Evolutionary conservation across 202 grass and related monocot genomes (phyloP).

Genomic region (Bolboschoenoplectus hybrid): DNA sequence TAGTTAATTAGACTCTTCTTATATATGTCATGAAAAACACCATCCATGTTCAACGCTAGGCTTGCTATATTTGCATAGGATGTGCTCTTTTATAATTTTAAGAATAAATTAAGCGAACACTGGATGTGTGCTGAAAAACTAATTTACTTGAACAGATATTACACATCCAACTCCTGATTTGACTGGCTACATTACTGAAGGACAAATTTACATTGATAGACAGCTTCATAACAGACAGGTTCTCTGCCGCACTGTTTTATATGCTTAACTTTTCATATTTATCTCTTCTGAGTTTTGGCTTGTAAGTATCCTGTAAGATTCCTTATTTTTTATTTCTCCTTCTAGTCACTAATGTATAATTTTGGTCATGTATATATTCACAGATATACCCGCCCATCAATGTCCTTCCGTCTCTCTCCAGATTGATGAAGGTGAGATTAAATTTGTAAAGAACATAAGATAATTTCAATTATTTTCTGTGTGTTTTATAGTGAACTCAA

Average conservation of each 20-base stretch:
- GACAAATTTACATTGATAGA: constrained; percentile 98
- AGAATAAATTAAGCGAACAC: neutral
- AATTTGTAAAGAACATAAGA: constrained; percentile 19
- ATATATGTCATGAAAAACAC: neutral
- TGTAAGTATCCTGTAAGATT: constrained; percentile 24
- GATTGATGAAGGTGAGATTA: constrained; percentile 94
- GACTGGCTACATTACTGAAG: constrained; percentile 99
- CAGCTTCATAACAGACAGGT: constrained; percentile 99
- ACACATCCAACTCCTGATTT: constrained; percentile 99
- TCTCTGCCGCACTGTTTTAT: constrained; percentile 23
- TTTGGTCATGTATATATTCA: neutral
- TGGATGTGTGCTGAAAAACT: constrained; percentile 1
- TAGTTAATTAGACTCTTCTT: constrained; percentile 18
- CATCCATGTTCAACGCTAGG: neutral
- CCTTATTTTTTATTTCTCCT: constrained; percentile 24
- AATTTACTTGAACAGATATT: constrained; percentile 63
- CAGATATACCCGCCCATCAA: constrained; percentile 99
- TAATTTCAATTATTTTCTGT: constrained; percentile 25
- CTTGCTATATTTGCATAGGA: constrained; percentile 19
- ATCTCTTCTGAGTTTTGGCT: constrained; percentile 11
- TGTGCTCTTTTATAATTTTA: neutral
- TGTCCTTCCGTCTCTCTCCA: constrained; percentile 92
- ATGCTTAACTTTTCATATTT: constrained; percentile 19
- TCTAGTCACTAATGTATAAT: constrained; percentile 26
- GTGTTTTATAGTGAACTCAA: constrained; percentile 19